A percentile compares a stretch with the other conserved stretches of the same genome.
Evolutionary conservation across 2,329 filamentous ascomycete genomes (phyloP).

Genomic region (Pyrenochaeta sp.): DNA sequence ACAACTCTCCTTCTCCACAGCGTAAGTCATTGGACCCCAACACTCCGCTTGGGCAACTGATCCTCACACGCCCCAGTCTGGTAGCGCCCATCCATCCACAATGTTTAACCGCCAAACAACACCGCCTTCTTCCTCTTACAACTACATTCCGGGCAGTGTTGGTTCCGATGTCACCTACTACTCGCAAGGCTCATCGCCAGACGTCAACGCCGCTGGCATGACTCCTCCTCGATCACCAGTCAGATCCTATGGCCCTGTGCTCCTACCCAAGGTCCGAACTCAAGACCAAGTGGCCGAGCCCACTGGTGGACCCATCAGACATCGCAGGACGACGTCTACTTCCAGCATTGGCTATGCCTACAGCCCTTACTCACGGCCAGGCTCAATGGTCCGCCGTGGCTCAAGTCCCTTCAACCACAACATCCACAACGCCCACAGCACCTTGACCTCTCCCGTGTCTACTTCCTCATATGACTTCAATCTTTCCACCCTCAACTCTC

Average conservation of each 20-base stretch:
- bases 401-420: slow-evolving; percentile 55
- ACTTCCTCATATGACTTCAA: slow-evolving; percentile 51
- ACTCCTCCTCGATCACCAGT: slow-evolving; percentile 78
- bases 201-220: slow-evolving; percentile 72
- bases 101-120: slow-evolving; percentile 58
- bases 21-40: slow-evolving; percentile 39
- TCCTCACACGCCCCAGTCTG: slow-evolving; percentile 39
- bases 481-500: slow-evolving; percentile 68
- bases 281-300: slow-evolving; percentile 81
- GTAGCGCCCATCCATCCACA: slow-evolving; percentile 44
- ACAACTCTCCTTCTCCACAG: slow-evolving; percentile 30
- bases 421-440: slow-evolving; percentile 42
- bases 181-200: slow-evolving; percentile 73
- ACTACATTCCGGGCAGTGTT: slow-evolving; percentile 51
- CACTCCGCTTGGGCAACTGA: slow-evolving; percentile 2
- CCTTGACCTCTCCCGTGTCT: slow-evolving; percentile 56
- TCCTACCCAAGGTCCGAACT: slow-evolving; percentile 84
- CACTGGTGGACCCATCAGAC: slow-evolving; percentile 63
- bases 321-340: slow-evolving; percentile 63
- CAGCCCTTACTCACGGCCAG: slow-evolving; percentile 59
- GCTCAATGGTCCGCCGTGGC: slow-evolving; percentile 55
- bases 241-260: slow-evolving; percentile 78
- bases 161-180: slow-evolving; percentile 66
- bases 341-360: slow-evolving; percentile 55
- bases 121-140: slow-evolving; percentile 51